These are phyloP conservation scores for Nitzschia putrida DNA, from an alignment of 108 stramenopile genomes.

Conservation along the genomic window DNA sequence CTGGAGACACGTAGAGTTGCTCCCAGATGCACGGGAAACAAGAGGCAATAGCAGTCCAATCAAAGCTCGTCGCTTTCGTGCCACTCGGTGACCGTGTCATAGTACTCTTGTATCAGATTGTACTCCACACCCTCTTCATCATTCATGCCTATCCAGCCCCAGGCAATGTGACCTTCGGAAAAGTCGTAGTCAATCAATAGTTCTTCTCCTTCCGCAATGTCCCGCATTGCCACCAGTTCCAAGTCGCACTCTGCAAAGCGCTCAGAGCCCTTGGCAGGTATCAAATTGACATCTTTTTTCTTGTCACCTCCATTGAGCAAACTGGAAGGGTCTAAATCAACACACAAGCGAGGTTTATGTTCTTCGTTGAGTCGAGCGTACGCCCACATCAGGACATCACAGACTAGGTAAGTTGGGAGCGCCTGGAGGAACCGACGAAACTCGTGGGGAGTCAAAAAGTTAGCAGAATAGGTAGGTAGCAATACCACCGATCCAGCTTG, in stretches of 20 bases:
- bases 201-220: slow-evolving; percentile 30
- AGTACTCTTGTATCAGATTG: too few relatives aligned
- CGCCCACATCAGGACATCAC: slow-evolving; percentile 2
- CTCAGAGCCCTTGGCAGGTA: background rate
- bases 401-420: background rate
- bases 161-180: slow-evolving; percentile 4
- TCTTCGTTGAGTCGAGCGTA: background rate
- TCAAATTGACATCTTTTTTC: slow-evolving; percentile 6
- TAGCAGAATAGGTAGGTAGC: background rate
- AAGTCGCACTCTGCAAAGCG: slow-evolving; percentile 7
- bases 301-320: slow-evolving; percentile 13
- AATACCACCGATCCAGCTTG: background rate
- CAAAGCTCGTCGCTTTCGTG: too few relatives aligned
- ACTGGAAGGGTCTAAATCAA: slow-evolving; percentile 26
- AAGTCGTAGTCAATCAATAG: slow-evolving; percentile 19
- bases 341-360: background rate
- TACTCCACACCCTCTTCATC: too few relatives aligned
- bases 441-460: background rate
- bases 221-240: slow-evolving; percentile 11
- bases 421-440: background rate
- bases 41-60: too few relatives aligned
- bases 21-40: too few relatives aligned
- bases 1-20: too few relatives aligned
- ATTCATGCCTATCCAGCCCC: background rate
- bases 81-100: too few relatives aligned